A percentile compares a stretch with the other conserved stretches of the same genome.
Conservation (phyloP, 2,329 filamentous ascomycete genomes). For the Pseudocercospora musae region DNA sequence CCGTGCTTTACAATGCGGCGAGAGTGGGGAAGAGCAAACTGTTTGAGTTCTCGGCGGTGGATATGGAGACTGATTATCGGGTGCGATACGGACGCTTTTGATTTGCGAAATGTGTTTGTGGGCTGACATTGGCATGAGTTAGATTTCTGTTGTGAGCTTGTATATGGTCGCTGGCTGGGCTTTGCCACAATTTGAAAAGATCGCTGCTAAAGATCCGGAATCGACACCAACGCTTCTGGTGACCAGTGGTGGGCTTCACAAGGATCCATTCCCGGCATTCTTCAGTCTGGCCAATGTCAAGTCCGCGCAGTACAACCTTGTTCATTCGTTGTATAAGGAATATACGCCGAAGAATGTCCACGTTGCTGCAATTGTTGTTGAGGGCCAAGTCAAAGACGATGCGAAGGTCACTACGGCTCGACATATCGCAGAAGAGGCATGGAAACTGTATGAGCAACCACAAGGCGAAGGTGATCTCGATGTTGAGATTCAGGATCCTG, state of each 20-base stretch:
- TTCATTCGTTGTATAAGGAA: conserved; percentile 43
- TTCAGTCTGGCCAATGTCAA: conserved; percentile 51
- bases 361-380: conserved; percentile 45
- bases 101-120: neutral
- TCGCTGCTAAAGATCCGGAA: conserved; percentile 16
- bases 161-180: conserved; percentile 46
- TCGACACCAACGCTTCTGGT: conserved; percentile 45
- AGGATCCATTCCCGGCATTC: conserved; percentile 40
- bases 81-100: conserved; percentile 27
- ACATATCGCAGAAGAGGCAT: conserved; percentile 45
- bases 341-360: conserved; percentile 44
- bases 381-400: conserved; percentile 40
- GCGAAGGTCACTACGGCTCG: conserved; percentile 42
- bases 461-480: conserved; percentile 37
- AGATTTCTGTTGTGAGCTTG: conserved; percentile 47
- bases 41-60: conserved; percentile 40
- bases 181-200: conserved; percentile 40
- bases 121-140: neutral
- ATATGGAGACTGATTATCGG: conserved; percentile 50
- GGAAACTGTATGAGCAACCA: conserved; percentile 41
- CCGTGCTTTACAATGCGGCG: conserved; percentile 52
- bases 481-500: conserved; percentile 28
- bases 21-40: conserved; percentile 42
- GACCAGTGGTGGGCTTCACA: conserved; percentile 46
- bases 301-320: conserved; percentile 49